Evolutionary conservation across 768 basidiomycete genomes (phyloP), one percentile per base, ranked within the genome.

Genomic region (Tricholoma sp.): DNA sequence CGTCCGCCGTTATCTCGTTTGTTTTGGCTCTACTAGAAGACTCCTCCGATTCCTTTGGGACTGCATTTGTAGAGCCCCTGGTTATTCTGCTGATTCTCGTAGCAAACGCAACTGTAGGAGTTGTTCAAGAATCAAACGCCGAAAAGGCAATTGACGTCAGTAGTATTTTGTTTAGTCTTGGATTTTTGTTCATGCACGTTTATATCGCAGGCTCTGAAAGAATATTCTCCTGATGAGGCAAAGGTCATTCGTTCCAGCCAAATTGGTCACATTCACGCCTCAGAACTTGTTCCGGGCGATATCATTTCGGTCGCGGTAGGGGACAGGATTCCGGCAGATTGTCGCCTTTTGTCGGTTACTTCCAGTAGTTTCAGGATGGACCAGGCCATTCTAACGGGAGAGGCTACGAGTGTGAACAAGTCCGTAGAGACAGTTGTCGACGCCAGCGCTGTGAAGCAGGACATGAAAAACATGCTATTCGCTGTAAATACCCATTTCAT

Each of bases 391-490:
- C 81, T 99, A 52, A 99, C 96, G 2, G 96, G 96, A 22, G 96
- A 99, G 74, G 92, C 89, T 63, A 79, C 79, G 57, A 93, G 91
- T 61, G 95, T 98, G 41, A 83, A 84, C 76, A 99, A 99, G 75
- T 82, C 76, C 18, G 67, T 82, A 5, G 83, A 83, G 8, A 73
- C 79, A 29, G 86, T 99, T 47, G 62, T 75, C 9, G 96, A 98
- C 66, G 50, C 64, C 34, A 81, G 77, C 62, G 96, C 95, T 6
- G 96, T 98, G 57, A 97, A 96, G 73, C 96, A 98, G 72, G 96
- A 99, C 66, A 96, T 96, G 95, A 86, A 81, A 57, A 98, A 98
- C 72, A 97, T 97, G 74, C 76, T 98, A 10, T 98, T 98, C 73
- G 87, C 92, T 8, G 93, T 93, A 64, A 65, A 85, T 71, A 43